Percentiles rank a stretch among this genome's conserved stretches.
Conservation (phyloP, 108 stramenopile genomes). For the Nannochloropsis oceanica region DNA sequence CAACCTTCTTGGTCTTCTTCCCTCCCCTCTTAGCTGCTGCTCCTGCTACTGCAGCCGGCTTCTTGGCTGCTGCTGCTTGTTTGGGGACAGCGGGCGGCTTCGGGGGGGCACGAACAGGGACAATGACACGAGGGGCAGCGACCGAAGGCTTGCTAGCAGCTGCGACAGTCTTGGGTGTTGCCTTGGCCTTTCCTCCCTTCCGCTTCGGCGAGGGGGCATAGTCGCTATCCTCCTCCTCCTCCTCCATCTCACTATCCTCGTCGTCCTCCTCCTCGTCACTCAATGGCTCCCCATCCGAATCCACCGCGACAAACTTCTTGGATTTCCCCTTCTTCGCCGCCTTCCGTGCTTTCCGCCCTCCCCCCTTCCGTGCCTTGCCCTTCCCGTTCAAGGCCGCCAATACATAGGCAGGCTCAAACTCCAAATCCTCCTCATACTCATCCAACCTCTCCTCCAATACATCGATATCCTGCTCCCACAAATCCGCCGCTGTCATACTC, state of each 20-base stretch:
- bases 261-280: constrained; percentile 28
- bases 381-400: not conserved
- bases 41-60: not conserved
- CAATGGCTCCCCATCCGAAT: constrained; percentile 7
- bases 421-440: constrained; percentile 46
- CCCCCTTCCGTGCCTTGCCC: constrained; percentile 21
- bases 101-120: not conserved
- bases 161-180: constrained; percentile 8
- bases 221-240: constrained; percentile 6
- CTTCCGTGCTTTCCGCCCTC: constrained; percentile 37
- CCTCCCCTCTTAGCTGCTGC: not conserved
- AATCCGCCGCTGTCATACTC: constrained; percentile 50
- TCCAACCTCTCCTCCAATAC: constrained; percentile 74
- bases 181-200: constrained; percentile 17
- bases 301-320: constrained; percentile 23
- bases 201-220: not conserved
- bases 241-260: constrained; percentile 10
- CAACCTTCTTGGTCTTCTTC: not conserved
- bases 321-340: constrained; percentile 5
- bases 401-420: constrained; percentile 43
- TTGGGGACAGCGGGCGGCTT: not conserved
- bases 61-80: not conserved
- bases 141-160: constrained; percentile 2
- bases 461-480: constrained; percentile 87
- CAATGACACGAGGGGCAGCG: not conserved